These are phyloP conservation scores for Neophaeococcomyces aloes DNA, from an alignment of 2,329 filamentous ascomycete genomes.

Conservation along the genomic window DNA sequence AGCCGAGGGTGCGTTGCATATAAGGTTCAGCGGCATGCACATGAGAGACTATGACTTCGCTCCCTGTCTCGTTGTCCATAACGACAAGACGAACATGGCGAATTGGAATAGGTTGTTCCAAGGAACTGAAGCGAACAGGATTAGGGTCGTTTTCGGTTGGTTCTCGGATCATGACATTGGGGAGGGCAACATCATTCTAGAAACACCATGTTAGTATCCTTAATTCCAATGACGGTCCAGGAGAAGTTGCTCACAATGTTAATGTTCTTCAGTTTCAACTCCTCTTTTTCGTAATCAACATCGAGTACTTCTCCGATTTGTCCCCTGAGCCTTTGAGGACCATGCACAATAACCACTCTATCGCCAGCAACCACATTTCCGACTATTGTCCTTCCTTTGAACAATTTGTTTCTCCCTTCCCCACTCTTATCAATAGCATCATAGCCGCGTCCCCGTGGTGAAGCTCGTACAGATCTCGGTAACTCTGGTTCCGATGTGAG, in stretches of 20 bases:
- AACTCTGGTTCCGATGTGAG: conserved; percentile 30
- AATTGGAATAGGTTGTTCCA: conserved; percentile 53
- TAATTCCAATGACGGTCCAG: conserved; percentile 3
- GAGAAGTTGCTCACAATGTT: conserved; percentile 55
- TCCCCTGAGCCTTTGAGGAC: conserved; percentile 58
- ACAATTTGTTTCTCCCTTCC: conserved; percentile 22
- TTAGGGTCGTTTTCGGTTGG: background rate
- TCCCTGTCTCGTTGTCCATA: conserved; percentile 56
- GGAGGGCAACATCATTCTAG: conserved; percentile 37
- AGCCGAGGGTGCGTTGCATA: conserved; percentile 41
- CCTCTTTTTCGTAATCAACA: conserved; percentile 46
- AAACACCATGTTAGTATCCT: background rate
- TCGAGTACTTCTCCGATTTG: conserved; percentile 64
- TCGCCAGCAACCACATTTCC: conserved; percentile 56
- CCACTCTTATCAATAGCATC: conserved; percentile 19
- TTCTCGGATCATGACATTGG: conserved; percentile 28
- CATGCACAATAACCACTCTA: conserved; percentile 69
- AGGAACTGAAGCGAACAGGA: conserved; percentile 29
- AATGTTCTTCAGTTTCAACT: conserved; percentile 50
- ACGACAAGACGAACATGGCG: conserved; percentile 71
- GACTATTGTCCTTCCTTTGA: conserved; percentile 37
- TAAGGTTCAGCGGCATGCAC: conserved; percentile 46
- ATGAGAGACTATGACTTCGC: conserved; percentile 69
- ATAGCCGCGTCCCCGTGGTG: conserved; percentile 4
- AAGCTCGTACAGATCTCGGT: conserved; percentile 26